A percentile compares a stretch with the other conserved stretches of the same genome.
These are phyloP conservation scores for Pythium vanterpoolii DNA, from an alignment of 352 stramenopile species.

Conservation along the genomic window DNA sequence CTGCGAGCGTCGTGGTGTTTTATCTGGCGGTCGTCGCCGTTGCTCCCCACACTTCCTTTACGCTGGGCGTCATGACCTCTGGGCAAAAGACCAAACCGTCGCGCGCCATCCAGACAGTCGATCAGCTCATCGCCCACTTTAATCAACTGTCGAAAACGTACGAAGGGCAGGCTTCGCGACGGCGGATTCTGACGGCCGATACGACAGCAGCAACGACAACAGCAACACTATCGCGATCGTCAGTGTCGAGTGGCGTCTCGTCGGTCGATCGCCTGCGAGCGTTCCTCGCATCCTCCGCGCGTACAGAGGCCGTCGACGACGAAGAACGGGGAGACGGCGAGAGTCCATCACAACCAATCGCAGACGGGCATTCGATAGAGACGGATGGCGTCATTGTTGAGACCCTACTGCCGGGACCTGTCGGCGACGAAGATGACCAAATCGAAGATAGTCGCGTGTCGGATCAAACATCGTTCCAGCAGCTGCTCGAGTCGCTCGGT, in stretches of 20 bases:
- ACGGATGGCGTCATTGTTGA: background rate
- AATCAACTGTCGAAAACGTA: constrained; percentile 48
- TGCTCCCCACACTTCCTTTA: constrained; percentile 38
- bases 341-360: background rate
- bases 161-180: constrained; percentile 16
- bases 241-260: constrained; percentile 6
- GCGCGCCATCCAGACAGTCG: constrained; percentile 54
- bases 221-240: background rate
- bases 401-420: background rate
- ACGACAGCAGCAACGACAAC: background rate
- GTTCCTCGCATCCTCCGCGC: constrained; percentile 12
- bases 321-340: background rate
- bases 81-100: constrained; percentile 59
- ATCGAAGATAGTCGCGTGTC: background rate
- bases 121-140: constrained; percentile 68
- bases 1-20: constrained; percentile 28
- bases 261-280: constrained; percentile 22
- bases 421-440: background rate
- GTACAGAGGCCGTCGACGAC: constrained; percentile 9
- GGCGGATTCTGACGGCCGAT: background rate
- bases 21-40: constrained; percentile 57
- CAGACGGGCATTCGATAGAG: background rate
- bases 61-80: constrained; percentile 53
- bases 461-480: constrained; percentile 34
- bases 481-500: constrained; percentile 44